Percentiles rank a stretch among this genome's conserved stretches.
Evolutionary conservation across 345 rosid genomes (phyloP).

Genomic region (Populus pruinosa): DNA sequence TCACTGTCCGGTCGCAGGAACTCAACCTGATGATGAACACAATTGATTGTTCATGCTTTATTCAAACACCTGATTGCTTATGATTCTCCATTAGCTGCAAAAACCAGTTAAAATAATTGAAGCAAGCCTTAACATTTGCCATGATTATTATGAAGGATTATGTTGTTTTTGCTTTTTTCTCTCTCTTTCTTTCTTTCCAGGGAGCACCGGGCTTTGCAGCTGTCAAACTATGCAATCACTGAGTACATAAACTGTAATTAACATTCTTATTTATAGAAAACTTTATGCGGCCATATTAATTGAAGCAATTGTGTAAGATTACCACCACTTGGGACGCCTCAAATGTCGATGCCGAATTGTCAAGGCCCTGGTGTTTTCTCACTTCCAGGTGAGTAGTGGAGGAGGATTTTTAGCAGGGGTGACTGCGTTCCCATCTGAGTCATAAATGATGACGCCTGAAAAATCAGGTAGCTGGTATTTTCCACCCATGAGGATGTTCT

Average conservation of each 20-base stretch:
- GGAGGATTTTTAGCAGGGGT: conserved; percentile 47
- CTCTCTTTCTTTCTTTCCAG: neutral
- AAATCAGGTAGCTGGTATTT: conserved; percentile 83
- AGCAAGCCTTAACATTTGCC: neutral
- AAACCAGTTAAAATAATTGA: neutral
- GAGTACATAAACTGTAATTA: neutral
- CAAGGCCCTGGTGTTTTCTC: neutral
- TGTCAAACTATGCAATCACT: neutral
- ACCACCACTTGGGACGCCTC: neutral
- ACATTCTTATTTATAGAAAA: neutral
- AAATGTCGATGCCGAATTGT: neutral
- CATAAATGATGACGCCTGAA: conserved; percentile 79
- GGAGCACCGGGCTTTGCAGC: neutral
- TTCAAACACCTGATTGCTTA: neutral
- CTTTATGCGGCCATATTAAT: neutral
- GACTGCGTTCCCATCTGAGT: conserved; percentile 57
- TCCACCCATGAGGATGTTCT: conserved; percentile 84
- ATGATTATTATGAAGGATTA: neutral
- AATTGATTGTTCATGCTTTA: no score
- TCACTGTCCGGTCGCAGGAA: neutral
- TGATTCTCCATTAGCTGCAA: neutral
- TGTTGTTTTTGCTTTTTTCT: neutral
- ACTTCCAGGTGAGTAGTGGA: conserved; percentile 71
- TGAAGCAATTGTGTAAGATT: neutral
- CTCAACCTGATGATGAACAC: neutral